Conservation (phyloP, 2,329 filamentous ascomycete species). For the Aureobasidium vineae region DNA sequence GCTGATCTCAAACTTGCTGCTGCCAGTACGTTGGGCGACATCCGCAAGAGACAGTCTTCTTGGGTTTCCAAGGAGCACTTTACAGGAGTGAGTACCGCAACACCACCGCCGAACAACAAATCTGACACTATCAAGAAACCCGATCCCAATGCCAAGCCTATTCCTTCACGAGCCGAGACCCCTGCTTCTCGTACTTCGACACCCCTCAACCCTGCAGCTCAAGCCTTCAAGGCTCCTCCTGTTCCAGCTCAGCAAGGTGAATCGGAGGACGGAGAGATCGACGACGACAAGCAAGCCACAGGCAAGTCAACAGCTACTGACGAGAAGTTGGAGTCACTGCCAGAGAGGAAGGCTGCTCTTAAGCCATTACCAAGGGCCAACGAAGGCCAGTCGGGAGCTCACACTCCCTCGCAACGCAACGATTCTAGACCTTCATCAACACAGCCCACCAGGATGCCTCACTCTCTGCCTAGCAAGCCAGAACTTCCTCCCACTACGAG, state of each 20-base stretch:
- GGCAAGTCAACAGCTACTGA: neutral
- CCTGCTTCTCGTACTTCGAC: constrained; percentile 52
- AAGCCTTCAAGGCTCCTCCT: constrained; percentile 32
- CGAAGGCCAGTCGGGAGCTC: constrained; percentile 28
- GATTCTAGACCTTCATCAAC: constrained; percentile 35
- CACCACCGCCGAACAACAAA: neutral
- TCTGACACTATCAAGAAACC: constrained; percentile 24
- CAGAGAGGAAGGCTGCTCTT: constrained; percentile 25
- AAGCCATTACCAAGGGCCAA: constrained; percentile 29
- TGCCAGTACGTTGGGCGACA: constrained; percentile 66
- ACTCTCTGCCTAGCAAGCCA: constrained; percentile 57
- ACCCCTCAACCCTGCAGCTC: constrained; percentile 59
- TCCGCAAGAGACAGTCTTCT: constrained; percentile 64
- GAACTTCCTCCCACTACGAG: constrained; percentile 56
- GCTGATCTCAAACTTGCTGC: constrained; percentile 74
- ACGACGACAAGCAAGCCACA: constrained; percentile 53
- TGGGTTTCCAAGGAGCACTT: constrained; percentile 77
- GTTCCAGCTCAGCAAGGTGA: constrained; percentile 2
- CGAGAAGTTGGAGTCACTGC: neutral
- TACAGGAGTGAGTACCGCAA: constrained; percentile 55
- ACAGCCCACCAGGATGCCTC: constrained; percentile 35
- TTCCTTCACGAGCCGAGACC: constrained; percentile 44
- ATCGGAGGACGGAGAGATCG: constrained; percentile 70
- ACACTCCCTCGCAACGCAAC: constrained; percentile 37
- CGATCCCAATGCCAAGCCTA: constrained; percentile 31